These are phyloP conservation scores for Chlorencoelia australis DNA, from an alignment of 2,329 filamentous ascomycete genomes.

Conservation along the genomic window DNA sequence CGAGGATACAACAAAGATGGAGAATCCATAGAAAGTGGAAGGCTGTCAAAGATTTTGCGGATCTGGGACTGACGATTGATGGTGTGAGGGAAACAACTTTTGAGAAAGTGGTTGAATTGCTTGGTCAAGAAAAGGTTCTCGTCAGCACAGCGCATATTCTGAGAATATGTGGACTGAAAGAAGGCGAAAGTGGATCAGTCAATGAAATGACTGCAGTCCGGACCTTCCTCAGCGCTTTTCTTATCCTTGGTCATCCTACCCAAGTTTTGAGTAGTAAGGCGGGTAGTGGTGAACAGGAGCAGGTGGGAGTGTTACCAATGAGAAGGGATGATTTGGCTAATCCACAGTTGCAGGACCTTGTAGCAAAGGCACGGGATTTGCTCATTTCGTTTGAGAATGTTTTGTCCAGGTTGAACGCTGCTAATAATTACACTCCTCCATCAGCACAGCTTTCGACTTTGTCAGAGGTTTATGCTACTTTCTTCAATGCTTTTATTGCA, in stretches of 20 bases:
- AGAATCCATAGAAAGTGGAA: conserved; percentile 46
- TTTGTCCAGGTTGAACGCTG: conserved; percentile 51
- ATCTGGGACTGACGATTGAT: conserved; percentile 60
- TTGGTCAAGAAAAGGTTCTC: conserved; percentile 58
- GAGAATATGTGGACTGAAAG: conserved; percentile 58
- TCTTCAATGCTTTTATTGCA: conserved; percentile 68
- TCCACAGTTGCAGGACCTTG: conserved; percentile 58
- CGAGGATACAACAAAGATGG: conserved; percentile 63
- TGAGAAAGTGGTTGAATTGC: conserved; percentile 59
- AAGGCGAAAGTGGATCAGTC: conserved; percentile 52
- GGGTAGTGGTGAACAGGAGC: conserved; percentile 45
- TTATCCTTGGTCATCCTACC: conserved; percentile 70
- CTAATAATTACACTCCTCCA: conserved; percentile 58
- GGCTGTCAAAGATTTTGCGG: conserved; percentile 54
- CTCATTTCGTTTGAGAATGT: conserved; percentile 70
- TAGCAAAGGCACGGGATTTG: conserved; percentile 67
- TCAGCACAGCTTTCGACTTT: conserved; percentile 52
- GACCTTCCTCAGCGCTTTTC: conserved; percentile 69
- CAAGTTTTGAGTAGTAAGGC: conserved; percentile 70
- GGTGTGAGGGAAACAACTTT: conserved; percentile 61
- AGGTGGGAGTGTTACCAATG: conserved; percentile 39
- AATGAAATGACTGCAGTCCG: conserved; percentile 61
- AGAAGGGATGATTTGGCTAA: conserved; percentile 46
- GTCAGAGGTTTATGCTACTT: conserved; percentile 61
- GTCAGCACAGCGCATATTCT: conserved; percentile 56